Evolutionary conservation across 176 grass and related monocot genomes (phyloP).

Genomic region (Coix lacrymajobi): DNA sequence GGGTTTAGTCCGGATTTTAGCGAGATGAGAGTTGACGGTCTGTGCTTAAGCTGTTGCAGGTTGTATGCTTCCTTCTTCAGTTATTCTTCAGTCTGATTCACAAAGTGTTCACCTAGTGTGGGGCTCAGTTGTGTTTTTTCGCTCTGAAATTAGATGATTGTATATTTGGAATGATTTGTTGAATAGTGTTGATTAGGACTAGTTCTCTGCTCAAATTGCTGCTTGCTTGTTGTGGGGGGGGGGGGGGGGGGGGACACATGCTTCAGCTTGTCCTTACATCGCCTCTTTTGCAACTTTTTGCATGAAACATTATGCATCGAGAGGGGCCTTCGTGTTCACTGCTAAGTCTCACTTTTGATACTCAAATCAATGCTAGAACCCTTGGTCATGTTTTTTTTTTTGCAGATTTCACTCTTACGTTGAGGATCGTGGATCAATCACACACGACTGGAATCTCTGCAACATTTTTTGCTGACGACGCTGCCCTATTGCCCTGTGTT

Average conservation of each 20-base stretch:
- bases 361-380: background rate
- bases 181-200: background rate
- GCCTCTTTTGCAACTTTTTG: conserved; percentile 5
- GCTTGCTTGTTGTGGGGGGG: background rate
- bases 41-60: background rate
- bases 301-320: background rate
- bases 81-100: background rate
- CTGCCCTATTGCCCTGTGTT: conserved; percentile 45
- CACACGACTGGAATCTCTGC: conserved; percentile 46
- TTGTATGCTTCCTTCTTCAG: background rate
- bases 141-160: background rate
- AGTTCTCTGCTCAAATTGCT: background rate
- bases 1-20: conserved; percentile 13
- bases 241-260: background rate
- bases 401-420: conserved; percentile 63
- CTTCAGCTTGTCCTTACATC: background rate
- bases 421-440: conserved; percentile 69
- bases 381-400: background rate
- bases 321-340: background rate
- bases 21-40: background rate
- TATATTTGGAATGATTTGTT: background rate
- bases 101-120: background rate
- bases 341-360: background rate
- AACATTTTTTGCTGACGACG: conserved; percentile 52
- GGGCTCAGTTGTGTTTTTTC: background rate